Conservation (phyloP, 2,329 filamentous ascomycete genomes). For the Stachybotrys echinatus region DNA sequence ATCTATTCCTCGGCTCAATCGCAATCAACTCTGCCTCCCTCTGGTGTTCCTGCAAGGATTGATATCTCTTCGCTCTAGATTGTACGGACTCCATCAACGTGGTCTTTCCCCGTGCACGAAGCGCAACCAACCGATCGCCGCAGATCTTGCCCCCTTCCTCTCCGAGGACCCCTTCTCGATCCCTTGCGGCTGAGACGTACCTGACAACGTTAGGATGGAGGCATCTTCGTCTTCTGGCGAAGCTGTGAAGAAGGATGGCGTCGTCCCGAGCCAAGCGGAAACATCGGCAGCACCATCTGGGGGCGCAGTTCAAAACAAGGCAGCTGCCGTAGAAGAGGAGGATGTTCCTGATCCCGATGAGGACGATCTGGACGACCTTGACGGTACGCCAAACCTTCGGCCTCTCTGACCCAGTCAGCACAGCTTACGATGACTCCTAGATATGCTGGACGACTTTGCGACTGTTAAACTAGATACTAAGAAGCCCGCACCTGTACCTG, state of each 20-base stretch:
- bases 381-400: constrained; percentile 52
- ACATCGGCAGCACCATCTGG: background rate
- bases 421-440: constrained; percentile 35
- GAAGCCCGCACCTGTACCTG: constrained; percentile 17
- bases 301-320: background rate
- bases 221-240: background rate
- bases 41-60: too few relatives aligned
- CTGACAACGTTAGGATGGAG: background rate
- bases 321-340: constrained; percentile 26
- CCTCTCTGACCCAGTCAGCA: background rate
- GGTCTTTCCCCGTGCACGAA: background rate
- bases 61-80: too few relatives aligned
- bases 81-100: background rate
- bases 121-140: too few relatives aligned
- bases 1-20: background rate
- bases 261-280: background rate
- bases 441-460: constrained; percentile 90
- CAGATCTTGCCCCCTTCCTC: too few relatives aligned
- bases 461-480: constrained; percentile 45
- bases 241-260: background rate
- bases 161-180: too few relatives aligned
- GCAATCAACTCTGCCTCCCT: background rate
- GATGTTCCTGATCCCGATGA: constrained; percentile 85
- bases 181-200: too few relatives aligned
- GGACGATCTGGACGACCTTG: constrained; percentile 85